Evolutionary conservation across 129 eudicot genomes (phyloP).

Genomic region (Mikania micrantha): DNA sequence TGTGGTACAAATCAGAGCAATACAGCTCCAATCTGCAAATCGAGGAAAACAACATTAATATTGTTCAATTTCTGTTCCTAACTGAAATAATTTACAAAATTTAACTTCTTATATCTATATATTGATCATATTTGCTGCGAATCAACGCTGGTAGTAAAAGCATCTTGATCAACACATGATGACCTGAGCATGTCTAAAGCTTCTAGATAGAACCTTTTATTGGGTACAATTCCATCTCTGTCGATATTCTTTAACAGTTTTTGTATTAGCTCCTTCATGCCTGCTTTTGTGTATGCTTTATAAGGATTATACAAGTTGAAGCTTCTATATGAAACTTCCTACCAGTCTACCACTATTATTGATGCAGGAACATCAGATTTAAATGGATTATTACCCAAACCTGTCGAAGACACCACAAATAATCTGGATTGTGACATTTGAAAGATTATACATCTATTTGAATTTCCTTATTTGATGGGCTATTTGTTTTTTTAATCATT

Average conservation of each 20-base stretch:
- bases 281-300: conserved; percentile 71
- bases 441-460: too few relatives aligned
- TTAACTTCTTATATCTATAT: conserved; percentile 5
- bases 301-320: conserved; percentile 77
- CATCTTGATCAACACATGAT: conserved; percentile 17
- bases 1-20: neutral
- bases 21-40: too few relatives aligned
- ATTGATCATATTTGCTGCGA: conserved; percentile 1
- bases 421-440: too few relatives aligned
- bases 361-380: too few relatives aligned
- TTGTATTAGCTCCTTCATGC: conserved; percentile 57
- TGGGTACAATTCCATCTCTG: conserved; percentile 62
- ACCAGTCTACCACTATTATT: too few relatives aligned
- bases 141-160: conserved; percentile 4
- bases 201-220: conserved; percentile 68
- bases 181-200: conserved; percentile 62
- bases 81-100: neutral
- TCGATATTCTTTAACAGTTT: conserved; percentile 62
- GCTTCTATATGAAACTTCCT: conserved; percentile 36
- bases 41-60: too few relatives aligned
- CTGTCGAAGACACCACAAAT: too few relatives aligned
- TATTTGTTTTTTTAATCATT: too few relatives aligned
- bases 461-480: too few relatives aligned
- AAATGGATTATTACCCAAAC: too few relatives aligned
- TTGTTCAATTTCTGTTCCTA: too few relatives aligned